Conservation (phyloP, 192 early-diverging fungal genomes). For the Obelidium mucronatum region DNA sequence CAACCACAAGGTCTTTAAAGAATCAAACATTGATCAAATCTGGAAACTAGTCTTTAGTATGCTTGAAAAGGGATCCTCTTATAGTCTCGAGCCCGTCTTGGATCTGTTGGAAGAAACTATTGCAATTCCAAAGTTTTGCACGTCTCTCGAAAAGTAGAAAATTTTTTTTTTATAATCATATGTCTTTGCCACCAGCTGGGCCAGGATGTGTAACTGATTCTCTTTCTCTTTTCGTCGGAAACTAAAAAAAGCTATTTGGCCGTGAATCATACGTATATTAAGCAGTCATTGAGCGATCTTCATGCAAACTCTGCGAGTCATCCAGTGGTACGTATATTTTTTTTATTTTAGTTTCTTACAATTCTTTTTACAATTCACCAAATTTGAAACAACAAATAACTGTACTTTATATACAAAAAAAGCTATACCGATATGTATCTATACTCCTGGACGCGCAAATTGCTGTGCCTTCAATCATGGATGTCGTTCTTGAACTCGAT, state of each 20-base stretch:
- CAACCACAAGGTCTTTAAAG: conserved; percentile 29
- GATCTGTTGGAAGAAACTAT: conserved; percentile 30
- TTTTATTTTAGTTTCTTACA: background rate
- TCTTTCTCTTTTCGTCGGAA: no score
- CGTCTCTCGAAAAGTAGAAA: conserved; percentile 10
- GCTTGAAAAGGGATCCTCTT: conserved; percentile 21
- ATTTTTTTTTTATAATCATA: no score
- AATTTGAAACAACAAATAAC: background rate
- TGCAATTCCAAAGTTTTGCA: conserved; percentile 9
- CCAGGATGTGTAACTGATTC: background rate
- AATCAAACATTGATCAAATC: conserved; percentile 20
- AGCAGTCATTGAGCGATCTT: conserved; percentile 5
- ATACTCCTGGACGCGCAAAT: conserved; percentile 19
- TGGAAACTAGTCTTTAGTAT: conserved; percentile 26
- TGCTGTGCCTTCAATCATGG: background rate
- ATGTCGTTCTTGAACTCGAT: conserved; percentile 11
- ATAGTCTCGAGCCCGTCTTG: conserved; percentile 22
- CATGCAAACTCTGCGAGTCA: conserved; percentile 10
- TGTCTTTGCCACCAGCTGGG: background rate
- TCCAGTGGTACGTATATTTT: background rate
- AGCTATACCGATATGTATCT: conserved; percentile 21
- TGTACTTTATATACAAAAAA: no score
- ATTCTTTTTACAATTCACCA: no score
- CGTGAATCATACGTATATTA: conserved; percentile 1
- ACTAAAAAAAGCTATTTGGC: conserved; percentile 3